Evolutionary conservation across 2,329 filamentous ascomycete species (phyloP).

Genomic region (Apiospora arundinis): DNA sequence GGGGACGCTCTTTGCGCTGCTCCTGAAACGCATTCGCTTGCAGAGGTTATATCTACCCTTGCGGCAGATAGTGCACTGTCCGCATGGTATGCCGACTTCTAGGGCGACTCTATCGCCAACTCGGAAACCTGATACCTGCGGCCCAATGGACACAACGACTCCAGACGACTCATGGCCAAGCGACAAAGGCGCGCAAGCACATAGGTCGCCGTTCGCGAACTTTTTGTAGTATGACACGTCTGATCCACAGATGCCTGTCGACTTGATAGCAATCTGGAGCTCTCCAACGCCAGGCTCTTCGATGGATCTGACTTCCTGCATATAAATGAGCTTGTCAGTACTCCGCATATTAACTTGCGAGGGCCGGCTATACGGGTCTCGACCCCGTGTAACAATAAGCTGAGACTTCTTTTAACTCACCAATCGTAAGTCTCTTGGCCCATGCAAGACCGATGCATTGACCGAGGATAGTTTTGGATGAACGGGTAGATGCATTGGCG

Average conservation of each 20-base stretch:
- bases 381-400: constrained; percentile 41
- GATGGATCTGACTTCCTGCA: constrained; percentile 57
- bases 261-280: constrained; percentile 69
- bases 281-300: constrained; percentile 57
- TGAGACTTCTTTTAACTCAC: constrained; percentile 46
- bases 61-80: constrained; percentile 48
- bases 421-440: constrained; percentile 62
- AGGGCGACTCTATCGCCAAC: constrained; percentile 62
- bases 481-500: constrained; percentile 52
- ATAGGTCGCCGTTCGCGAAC: constrained; percentile 74
- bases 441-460: constrained; percentile 63
- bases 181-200: constrained; percentile 68
- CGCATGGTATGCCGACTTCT: constrained; percentile 47
- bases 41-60: constrained; percentile 67
- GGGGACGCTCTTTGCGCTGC: constrained; percentile 67
- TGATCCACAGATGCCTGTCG: constrained; percentile 73
- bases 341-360: constrained; percentile 22
- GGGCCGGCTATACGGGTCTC: constrained; percentile 16
- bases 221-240: constrained; percentile 76
- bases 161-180: constrained; percentile 69
- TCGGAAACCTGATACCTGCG: constrained; percentile 57
- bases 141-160: constrained; percentile 61
- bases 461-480: constrained; percentile 52
- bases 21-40: constrained; percentile 66
- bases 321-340: constrained; percentile 30